Conservation (phyloP, 2,329 filamentous ascomycete genomes). For the Pyricularia sp. region DNA sequence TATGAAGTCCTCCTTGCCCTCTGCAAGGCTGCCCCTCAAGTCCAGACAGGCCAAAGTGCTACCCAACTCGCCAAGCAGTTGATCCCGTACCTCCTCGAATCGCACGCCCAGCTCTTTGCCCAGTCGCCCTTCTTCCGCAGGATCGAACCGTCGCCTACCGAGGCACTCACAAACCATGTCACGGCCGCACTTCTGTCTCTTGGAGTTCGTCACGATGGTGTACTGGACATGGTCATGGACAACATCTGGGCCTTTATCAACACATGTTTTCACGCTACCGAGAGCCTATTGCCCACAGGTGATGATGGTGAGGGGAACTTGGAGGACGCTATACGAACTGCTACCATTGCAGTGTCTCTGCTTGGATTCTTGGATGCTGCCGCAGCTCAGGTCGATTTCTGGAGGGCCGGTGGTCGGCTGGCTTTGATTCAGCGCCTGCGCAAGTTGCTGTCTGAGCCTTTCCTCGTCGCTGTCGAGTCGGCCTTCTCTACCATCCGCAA, state of each 20-base stretch:
- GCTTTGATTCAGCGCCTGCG: constrained; percentile 63
- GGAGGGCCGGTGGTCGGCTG: constrained; percentile 65
- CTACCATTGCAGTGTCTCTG: constrained; percentile 75
- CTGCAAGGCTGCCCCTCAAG: constrained; percentile 76
- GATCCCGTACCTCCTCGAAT: constrained; percentile 76
- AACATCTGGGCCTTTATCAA: constrained; percentile 65
- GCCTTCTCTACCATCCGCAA: constrained; percentile 87
- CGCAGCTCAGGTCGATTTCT: constrained; percentile 70
- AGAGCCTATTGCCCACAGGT: constrained; percentile 40
- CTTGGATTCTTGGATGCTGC: constrained; percentile 83
- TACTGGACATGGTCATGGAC: constrained; percentile 57
- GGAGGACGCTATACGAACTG: constrained; percentile 58
- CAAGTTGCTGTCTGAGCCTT: constrained; percentile 70
- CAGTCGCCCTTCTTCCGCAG: constrained; percentile 74
- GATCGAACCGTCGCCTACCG: constrained; percentile 82
- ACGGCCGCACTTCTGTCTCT: constrained; percentile 74
- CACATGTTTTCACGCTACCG: constrained; percentile 56
- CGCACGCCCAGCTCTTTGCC: constrained; percentile 68
- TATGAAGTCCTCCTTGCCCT: constrained; percentile 86
- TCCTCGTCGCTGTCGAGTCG: constrained; percentile 79
- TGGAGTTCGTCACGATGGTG: constrained; percentile 59
- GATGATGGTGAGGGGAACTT: constrained; percentile 50
- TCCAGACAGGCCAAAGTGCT: constrained; percentile 63
- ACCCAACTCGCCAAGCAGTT: constrained; percentile 72
- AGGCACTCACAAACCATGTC: constrained; percentile 70